These are phyloP conservation scores for Colletotrichum chrysophilum DNA, from an alignment of 2,329 filamentous ascomycete species.

Conservation along the genomic window DNA sequence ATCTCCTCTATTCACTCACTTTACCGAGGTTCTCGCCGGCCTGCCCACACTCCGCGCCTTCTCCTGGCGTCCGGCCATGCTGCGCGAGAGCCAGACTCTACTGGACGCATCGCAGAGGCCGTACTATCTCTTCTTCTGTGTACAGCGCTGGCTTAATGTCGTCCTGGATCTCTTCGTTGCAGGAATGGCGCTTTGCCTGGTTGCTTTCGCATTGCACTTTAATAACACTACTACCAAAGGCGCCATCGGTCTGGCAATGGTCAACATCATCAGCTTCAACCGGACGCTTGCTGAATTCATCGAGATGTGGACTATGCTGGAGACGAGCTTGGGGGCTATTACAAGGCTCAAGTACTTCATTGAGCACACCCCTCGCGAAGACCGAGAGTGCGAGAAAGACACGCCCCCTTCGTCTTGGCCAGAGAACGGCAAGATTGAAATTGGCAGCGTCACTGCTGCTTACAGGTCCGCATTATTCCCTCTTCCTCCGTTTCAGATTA, in stretches of 20 bases:
- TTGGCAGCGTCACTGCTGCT: constrained; percentile 29
- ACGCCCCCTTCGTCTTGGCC: constrained; percentile 30
- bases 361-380: constrained; percentile 30
- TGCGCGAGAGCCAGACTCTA: constrained; percentile 37
- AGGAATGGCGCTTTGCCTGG: constrained; percentile 50
- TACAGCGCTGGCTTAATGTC: constrained; percentile 55
- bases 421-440: constrained; percentile 27
- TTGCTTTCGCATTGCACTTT: constrained; percentile 47
- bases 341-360: constrained; percentile 34
- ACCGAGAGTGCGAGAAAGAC: constrained; percentile 11
- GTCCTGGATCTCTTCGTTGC: constrained; percentile 55
- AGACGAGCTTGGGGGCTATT: constrained; percentile 40
- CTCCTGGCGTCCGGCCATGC: constrained; percentile 46
- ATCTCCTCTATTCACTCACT: constrained; percentile 55
- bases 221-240: constrained; percentile 28
- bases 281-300: constrained; percentile 35
- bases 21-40: constrained; percentile 52
- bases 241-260: constrained; percentile 33
- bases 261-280: constrained; percentile 31
- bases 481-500: not conserved
- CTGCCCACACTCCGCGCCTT: constrained; percentile 56
- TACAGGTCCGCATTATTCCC: constrained; percentile 23
- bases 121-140: constrained; percentile 52
- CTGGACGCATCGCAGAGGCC: constrained; percentile 53
- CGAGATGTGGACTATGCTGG: constrained; percentile 38